Conservation (phyloP, 2,329 filamentous ascomycete species). For the Stemphylium lycopersici region DNA sequence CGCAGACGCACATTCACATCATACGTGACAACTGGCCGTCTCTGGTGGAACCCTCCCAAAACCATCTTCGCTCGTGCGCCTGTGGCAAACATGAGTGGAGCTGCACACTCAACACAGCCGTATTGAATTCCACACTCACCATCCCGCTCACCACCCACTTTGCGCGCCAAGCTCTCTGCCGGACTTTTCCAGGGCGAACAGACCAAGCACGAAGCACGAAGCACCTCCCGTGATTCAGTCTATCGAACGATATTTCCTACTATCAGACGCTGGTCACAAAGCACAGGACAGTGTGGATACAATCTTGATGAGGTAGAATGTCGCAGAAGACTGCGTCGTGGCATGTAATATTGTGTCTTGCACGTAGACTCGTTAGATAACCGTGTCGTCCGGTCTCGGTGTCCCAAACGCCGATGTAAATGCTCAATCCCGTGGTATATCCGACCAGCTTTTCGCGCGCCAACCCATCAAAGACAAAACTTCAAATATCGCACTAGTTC, state of each 20-base stretch:
- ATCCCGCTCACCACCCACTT: not conserved
- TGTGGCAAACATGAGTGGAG: not conserved
- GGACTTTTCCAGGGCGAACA: not conserved
- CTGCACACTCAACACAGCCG: not conserved
- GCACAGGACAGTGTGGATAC: not conserved
- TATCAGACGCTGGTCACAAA: not conserved
- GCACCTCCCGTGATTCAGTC: not conserved
- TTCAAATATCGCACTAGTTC: slow-evolving; percentile 71
- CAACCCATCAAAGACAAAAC: slow-evolving; percentile 13
- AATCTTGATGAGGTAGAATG: not conserved
- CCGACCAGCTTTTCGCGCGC: slow-evolving; percentile 20
- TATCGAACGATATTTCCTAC: not conserved
- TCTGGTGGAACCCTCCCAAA: not conserved
- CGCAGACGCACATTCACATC: not conserved
- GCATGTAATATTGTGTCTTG: slow-evolving; percentile 17
- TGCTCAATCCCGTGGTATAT: slow-evolving; percentile 30
- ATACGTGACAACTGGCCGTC: not conserved
- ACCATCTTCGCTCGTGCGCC: not conserved
- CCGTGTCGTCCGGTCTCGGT: slow-evolving; percentile 14
- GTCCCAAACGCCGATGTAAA: slow-evolving; percentile 29
- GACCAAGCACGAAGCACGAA: not conserved
- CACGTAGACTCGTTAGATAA: slow-evolving; percentile 23
- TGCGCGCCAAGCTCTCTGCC: not conserved
- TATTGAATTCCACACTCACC: not conserved
- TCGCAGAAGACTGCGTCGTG: slow-evolving; percentile 1